Evolutionary conservation across 176 grass and related monocot genomes (phyloP), one percentile per base, ranked within the genome.

Genomic region (Eleusine coracana): DNA sequence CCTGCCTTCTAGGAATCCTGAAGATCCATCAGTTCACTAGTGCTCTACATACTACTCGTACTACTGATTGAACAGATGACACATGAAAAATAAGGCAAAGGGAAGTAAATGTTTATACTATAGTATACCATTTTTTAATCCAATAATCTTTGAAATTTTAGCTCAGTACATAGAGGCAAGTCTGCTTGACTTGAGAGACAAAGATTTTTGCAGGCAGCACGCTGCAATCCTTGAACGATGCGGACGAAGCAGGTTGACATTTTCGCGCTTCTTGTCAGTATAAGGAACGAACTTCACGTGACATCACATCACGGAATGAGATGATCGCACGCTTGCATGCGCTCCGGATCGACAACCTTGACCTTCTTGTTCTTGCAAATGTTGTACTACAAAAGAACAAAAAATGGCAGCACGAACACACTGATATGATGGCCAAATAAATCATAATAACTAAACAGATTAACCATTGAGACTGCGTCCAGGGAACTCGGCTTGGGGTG

Each of bases 211-310:
- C 31, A 28, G 39, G n/a, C 70, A 74, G 61, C 48, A 18, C 38
- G 85, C 63, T 21, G 78, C 37, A 64, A 71, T 64, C n/a, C 48
- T 77, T 64, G 42, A 82, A 71, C 52, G 52, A 66, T 16, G n/a
- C 28, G 66, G 2, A 74, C 73, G 11, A 16, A 60, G 15, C 6
- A 71, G 79, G 79, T 72, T 75, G 70, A 72, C 45, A 88, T 16
- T 65, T 69, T 34, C 56, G 23, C 77, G 59, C 63, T 23, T 17
- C 21, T 49, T 60, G 62, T 87, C 71, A 51, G 46, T 66, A 76
- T 28, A 68, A 39, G 49, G 54, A 87, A 21, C 31, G 31, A 34
- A 34, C 28, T 75, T 60, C 72, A 41, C 16, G 6, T 82, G 64
- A 82, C 64, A 82, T 87, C 71, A 70, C 17, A 34, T 34, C 31